Evolutionary conservation across 768 basidiomycete species (phyloP).

Genomic region (Multifurca ochricompacta): DNA sequence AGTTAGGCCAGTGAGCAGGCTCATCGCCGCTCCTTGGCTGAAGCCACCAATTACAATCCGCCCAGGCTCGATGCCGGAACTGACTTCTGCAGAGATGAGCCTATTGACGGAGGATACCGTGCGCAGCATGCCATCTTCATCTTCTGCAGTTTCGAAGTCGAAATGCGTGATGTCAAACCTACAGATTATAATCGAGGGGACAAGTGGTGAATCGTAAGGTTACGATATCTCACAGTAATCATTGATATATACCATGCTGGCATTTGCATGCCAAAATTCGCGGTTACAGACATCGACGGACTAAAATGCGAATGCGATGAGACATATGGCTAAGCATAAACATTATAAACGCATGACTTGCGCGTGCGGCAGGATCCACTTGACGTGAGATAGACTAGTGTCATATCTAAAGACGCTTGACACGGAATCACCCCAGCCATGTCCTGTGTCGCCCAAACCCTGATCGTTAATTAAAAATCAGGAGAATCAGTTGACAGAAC

Average conservation of each 20-base stretch:
- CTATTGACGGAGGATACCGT: slow-evolving; percentile 54
- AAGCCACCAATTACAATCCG: slow-evolving; percentile 86
- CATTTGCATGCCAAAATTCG: slow-evolving; percentile 68
- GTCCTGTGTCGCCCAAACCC: slow-evolving; percentile 71
- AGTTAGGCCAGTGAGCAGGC: slow-evolving; percentile 67
- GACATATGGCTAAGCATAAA: background rate
- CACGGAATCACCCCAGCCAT: slow-evolving; percentile 65
- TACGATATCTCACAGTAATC: background rate
- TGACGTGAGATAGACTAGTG: slow-evolving; percentile 58
- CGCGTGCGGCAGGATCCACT: slow-evolving; percentile 87
- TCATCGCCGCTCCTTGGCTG: slow-evolving; percentile 77
- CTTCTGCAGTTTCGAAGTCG: slow-evolving; percentile 54
- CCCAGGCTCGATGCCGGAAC: slow-evolving; percentile 54
- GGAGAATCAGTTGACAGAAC: background rate
- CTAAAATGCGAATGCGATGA: background rate
- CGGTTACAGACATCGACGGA: slow-evolving; percentile 45
- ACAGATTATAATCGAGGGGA: background rate
- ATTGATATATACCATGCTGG: slow-evolving; percentile 53
- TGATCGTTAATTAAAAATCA: slow-evolving; percentile 25
- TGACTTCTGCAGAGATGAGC: slow-evolving; percentile 69
- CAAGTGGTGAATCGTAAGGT: background rate
- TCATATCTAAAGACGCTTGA: slow-evolving; percentile 56
- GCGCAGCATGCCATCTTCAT: slow-evolving; percentile 67
- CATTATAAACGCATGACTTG: slow-evolving; percentile 32
- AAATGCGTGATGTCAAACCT: slow-evolving; percentile 79